These are phyloP conservation scores for Zoysia japonica DNA, from an alignment of 176 grass and related monocot genomes.

Conservation along the genomic window DNA sequence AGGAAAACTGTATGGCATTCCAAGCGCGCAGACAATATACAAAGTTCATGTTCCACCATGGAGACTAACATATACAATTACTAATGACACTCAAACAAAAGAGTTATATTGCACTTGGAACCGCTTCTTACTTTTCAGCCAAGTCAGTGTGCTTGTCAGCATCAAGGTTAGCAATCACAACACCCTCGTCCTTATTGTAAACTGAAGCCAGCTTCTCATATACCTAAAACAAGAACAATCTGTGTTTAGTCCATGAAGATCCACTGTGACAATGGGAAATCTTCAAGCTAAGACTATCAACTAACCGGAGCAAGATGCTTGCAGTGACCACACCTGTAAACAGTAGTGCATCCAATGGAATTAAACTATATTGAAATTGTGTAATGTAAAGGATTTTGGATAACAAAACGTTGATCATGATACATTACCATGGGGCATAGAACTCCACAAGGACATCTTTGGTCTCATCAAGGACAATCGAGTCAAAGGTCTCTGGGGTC, in stretches of 20 bases:
- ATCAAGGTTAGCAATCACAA: constrained; percentile 93
- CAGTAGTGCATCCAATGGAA: constrained; percentile 35
- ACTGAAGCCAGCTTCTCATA: constrained; percentile 86
- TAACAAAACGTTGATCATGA: neutral
- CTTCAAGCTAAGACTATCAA: constrained; percentile 28
- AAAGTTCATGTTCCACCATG: neutral
- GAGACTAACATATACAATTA: neutral
- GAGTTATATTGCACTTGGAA: neutral
- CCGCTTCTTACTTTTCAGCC: constrained; percentile 73
- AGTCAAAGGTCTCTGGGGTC: constrained; percentile 68
- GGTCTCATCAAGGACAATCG: constrained; percentile 86
- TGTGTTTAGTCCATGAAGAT: constrained; percentile 37
- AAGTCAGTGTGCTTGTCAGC: constrained; percentile 86
- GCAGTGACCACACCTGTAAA: constrained; percentile 92
- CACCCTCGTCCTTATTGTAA: constrained; percentile 70
- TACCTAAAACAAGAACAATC: constrained; percentile 50
- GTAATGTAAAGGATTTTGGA: constrained; percentile 5
- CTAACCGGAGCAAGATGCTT: constrained; percentile 97
- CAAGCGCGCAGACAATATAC: neutral
- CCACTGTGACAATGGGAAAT: neutral
- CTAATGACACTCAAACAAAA: constrained; percentile 1
- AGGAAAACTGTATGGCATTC: neutral
- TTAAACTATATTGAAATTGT: neutral
- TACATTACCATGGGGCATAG: constrained; percentile 94
- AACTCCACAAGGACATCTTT: constrained; percentile 99